Percentiles rank a stretch among this genome's conserved stretches.
Conservation (phyloP, 257 asterid species). For the Nicotiana tomentosiformis region DNA sequence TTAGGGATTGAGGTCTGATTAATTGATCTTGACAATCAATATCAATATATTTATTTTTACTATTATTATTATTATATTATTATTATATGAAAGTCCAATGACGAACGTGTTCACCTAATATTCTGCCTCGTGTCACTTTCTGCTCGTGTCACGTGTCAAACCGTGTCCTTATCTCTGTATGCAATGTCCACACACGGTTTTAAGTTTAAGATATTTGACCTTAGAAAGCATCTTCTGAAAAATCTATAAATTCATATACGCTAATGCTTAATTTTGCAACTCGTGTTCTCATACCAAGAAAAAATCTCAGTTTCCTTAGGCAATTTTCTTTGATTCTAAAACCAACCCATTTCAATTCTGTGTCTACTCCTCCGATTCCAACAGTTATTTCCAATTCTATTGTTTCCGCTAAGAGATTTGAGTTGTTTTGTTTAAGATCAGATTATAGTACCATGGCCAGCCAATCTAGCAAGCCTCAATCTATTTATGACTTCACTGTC, state of each 20-base stretch:
- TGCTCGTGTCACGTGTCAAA: background rate
- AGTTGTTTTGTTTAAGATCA: constrained; percentile 11
- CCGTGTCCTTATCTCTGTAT: background rate
- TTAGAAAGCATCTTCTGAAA: background rate
- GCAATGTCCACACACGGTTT: background rate
- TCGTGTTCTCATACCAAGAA: background rate
- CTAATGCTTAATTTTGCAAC: constrained; percentile 21
- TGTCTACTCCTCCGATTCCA: background rate
- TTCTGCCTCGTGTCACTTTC: background rate
- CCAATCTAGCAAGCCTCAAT: constrained; percentile 55
- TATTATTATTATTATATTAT: too few species aligned
- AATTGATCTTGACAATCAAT: too few species aligned
- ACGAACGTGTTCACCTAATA: background rate
- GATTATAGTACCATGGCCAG: constrained; percentile 44
- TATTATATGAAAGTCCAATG: background rate
- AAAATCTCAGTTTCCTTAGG: background rate
- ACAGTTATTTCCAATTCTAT: constrained; percentile 7
- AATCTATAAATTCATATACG: background rate
- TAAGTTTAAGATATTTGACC: background rate
- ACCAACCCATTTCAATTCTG: constrained; percentile 25
- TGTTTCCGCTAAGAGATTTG: constrained; percentile 5
- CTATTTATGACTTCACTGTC: constrained; percentile 77
- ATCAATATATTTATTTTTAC: too few species aligned
- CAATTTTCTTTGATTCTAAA: constrained; percentile 16
- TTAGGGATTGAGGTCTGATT: too few species aligned